A percentile compares a stretch with the other conserved stretches of the same genome.
Conservation (phyloP, 2,329 filamentous ascomycete species). For the Dothidotthia symphoricarpi region DNA sequence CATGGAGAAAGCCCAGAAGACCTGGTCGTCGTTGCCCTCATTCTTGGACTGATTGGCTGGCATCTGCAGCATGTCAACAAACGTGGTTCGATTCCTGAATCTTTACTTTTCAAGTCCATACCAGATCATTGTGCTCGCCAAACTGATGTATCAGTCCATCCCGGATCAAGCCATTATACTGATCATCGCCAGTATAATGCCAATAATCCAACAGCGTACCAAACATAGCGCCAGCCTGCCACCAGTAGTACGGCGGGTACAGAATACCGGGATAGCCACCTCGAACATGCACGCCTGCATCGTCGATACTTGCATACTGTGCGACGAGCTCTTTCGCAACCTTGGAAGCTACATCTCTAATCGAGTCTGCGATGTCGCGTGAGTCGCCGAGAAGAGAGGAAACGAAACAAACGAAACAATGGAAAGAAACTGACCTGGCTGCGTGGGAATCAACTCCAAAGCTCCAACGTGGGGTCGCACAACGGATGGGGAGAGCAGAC, state of each 20-base stretch:
- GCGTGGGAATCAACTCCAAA: slow-evolving; percentile 25
- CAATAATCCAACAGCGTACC: slow-evolving; percentile 76
- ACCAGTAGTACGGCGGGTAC: slow-evolving; percentile 60
- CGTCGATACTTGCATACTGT: slow-evolving; percentile 52
- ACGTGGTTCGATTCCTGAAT: too few relatives aligned
- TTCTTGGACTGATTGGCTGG: slow-evolving; percentile 40
- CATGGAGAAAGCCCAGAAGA: slow-evolving; percentile 58
- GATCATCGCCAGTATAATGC: slow-evolving; percentile 73
- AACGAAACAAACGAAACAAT: neutral
- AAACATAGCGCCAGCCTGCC: slow-evolving; percentile 73
- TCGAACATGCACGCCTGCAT: slow-evolving; percentile 43
- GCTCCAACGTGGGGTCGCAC: slow-evolving; percentile 20
- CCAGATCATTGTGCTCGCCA: slow-evolving; percentile 30
- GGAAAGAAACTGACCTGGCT: slow-evolving; percentile 14
- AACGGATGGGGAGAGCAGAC: slow-evolving; percentile 20
- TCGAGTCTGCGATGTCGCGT: slow-evolving; percentile 38
- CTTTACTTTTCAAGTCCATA: too few relatives aligned
- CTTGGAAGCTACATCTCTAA: slow-evolving; percentile 48
- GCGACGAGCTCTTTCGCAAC: slow-evolving; percentile 51
- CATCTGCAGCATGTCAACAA: slow-evolving; percentile 20
- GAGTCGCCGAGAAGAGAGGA: slow-evolving; percentile 2
- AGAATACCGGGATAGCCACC: slow-evolving; percentile 46
- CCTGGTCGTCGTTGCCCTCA: slow-evolving; percentile 58
- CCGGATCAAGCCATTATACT: slow-evolving; percentile 66
- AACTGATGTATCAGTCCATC: slow-evolving; percentile 45